These are phyloP conservation scores for Pythium diclinum DNA, from an alignment of 352 stramenopile genomes.

Conservation along the genomic window DNA sequence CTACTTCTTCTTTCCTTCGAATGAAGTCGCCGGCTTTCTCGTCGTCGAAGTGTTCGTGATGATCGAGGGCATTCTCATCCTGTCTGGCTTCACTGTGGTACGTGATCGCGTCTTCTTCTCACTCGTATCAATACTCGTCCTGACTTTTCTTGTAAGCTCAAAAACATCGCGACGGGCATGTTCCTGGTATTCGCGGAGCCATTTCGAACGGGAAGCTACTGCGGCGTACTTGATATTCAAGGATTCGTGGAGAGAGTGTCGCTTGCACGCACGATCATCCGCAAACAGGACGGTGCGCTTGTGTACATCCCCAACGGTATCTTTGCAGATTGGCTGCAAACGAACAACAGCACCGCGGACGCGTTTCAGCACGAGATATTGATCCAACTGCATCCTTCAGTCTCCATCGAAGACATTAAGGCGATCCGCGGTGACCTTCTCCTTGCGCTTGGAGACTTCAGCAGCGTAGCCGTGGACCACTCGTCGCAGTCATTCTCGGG, in stretches of 20 bases:
- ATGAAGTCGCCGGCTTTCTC: constrained; percentile 56
- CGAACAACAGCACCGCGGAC: constrained; percentile 52
- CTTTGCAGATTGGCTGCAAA: constrained; percentile 72
- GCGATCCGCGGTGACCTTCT: constrained; percentile 28
- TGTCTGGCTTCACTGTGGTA: constrained; percentile 69
- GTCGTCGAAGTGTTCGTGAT: constrained; percentile 66
- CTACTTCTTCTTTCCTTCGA: constrained; percentile 79
- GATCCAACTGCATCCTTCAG: constrained; percentile 42
- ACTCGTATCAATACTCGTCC: background rate
- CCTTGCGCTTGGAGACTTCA: constrained; percentile 19
- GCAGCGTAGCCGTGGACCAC: constrained; percentile 1
- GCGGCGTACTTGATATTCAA: constrained; percentile 41
- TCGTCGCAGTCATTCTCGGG: background rate
- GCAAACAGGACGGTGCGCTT: constrained; percentile 54
- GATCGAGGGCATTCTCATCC: constrained; percentile 57
- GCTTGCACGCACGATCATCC: constrained; percentile 69
- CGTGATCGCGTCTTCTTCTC: background rate
- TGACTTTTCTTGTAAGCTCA: constrained; percentile 38
- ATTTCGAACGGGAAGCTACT: constrained; percentile 68
- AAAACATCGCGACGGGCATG: constrained; percentile 76
- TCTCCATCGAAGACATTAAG: constrained; percentile 41
- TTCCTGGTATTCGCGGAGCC: constrained; percentile 86
- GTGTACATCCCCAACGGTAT: constrained; percentile 82
- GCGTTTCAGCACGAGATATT: constrained; percentile 49
- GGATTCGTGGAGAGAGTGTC: constrained; percentile 79